Evolutionary conservation across 495 filamentous ascomycete genomes (phyloP).

Genomic region (Penicillium alfredii): DNA sequence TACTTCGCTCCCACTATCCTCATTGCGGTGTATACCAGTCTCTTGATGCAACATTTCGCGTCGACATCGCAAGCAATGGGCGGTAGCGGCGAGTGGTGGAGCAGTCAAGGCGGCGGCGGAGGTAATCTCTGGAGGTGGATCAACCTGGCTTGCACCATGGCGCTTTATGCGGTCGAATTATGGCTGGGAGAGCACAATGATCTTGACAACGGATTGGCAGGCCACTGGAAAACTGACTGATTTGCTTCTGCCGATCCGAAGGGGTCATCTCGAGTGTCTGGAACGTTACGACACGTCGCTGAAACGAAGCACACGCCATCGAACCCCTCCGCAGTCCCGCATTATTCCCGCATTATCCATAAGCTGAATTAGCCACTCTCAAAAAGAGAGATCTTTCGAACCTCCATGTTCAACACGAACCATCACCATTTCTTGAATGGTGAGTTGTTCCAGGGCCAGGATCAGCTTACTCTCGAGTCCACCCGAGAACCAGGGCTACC

Average conservation of each 20-base stretch:
- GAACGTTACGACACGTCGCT: neutral
- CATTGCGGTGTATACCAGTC: slow-evolving; percentile 92
- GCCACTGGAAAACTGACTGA: slow-evolving; percentile 94
- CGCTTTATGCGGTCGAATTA: slow-evolving; percentile 80
- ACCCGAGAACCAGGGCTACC: too few relatives aligned
- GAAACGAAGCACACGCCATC: too few relatives aligned
- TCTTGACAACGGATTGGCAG: slow-evolving; percentile 58
- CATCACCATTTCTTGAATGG: too few relatives aligned
- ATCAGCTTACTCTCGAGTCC: too few relatives aligned
- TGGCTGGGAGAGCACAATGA: slow-evolving; percentile 72
- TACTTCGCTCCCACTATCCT: slow-evolving; percentile 92
- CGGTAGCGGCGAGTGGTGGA: slow-evolving; percentile 77
- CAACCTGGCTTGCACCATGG: slow-evolving; percentile 83
- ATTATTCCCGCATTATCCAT: too few relatives aligned
- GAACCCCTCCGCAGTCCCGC: too few relatives aligned
- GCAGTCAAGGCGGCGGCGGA: slow-evolving; percentile 66
- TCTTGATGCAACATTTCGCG: slow-evolving; percentile 92
- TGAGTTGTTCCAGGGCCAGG: too few relatives aligned
- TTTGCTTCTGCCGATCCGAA: neutral
- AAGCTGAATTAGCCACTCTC: too few relatives aligned
- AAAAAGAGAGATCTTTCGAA: too few relatives aligned
- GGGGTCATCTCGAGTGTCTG: neutral
- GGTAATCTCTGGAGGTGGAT: slow-evolving; percentile 90
- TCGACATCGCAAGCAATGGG: slow-evolving; percentile 56
- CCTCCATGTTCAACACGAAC: too few relatives aligned